Conservation (phyloP, 2,329 filamentous ascomycete species). For the Thielaviopsis punctulata region DNA sequence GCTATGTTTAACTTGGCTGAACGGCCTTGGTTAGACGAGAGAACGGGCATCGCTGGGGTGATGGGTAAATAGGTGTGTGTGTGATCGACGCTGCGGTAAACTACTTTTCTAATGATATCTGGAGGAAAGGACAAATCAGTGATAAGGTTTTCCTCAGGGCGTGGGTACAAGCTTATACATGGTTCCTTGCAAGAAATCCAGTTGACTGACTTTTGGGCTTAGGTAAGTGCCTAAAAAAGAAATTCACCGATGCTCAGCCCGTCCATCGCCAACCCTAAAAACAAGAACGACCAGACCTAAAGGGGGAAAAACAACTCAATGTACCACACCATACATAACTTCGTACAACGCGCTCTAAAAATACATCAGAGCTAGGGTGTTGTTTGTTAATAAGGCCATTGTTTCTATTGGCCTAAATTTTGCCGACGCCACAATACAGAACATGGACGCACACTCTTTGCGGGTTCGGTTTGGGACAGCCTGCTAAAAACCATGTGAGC, state of each 20-base stretch:
- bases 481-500: too few relatives aligned
- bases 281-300: too few relatives aligned
- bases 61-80: not conserved
- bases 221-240: not conserved
- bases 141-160: too few relatives aligned
- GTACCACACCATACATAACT: not conserved
- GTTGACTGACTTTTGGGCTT: too few relatives aligned
- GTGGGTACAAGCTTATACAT: too few relatives aligned
- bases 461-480: too few relatives aligned
- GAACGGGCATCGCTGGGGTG: not conserved
- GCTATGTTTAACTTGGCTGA: not conserved
- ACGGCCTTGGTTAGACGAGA: not conserved
- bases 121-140: too few relatives aligned
- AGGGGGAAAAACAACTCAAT: not conserved
- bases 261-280: not conserved
- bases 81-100: not conserved
- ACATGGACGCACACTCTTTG: too few relatives aligned
- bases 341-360: too few relatives aligned
- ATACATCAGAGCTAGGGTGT: not conserved
- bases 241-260: not conserved
- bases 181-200: too few relatives aligned
- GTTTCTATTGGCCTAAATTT: not conserved
- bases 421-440: too few relatives aligned
- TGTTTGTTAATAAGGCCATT: not conserved
- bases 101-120: too few relatives aligned